Percentiles rank a stretch among this genome's conserved stretches.
Evolutionary conservation across 2,329 filamentous ascomycete genomes (phyloP).

Genomic region (Paramyrothecium sp.): DNA sequence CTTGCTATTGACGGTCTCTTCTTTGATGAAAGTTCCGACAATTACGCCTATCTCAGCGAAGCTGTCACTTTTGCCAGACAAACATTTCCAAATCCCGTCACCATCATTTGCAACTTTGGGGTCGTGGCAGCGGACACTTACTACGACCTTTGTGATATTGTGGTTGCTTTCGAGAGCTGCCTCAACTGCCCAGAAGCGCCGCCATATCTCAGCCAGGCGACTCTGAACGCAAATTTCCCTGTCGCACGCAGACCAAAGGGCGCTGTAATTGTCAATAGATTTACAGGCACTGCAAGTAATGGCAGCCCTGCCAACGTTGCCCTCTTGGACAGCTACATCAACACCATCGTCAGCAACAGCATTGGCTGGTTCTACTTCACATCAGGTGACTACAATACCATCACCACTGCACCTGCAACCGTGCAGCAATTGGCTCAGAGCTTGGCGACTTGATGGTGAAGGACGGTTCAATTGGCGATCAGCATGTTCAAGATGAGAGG

Average conservation of each 20-base stretch:
- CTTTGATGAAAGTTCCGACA: constrained; percentile 14
- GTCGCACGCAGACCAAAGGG: constrained; percentile 1
- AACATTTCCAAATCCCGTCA: constrained; percentile 7
- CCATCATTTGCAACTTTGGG: constrained; percentile 20
- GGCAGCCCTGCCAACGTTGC: constrained; percentile 3
- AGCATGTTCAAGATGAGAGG: background rate
- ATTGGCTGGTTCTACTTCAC: constrained; percentile 6
- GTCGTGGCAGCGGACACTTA: constrained; percentile 7
- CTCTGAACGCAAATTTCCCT: constrained; percentile 13
- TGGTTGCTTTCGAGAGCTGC: constrained; percentile 21
- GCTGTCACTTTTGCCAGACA: constrained; percentile 10
- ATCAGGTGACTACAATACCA: background rate
- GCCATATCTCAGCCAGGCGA: constrained; percentile 13
- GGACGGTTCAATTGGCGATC: background rate
- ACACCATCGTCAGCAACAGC: background rate
- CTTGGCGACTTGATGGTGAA: background rate
- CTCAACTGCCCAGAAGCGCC: constrained; percentile 13
- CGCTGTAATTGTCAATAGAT: constrained; percentile 15
- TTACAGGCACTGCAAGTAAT: constrained; percentile 10
- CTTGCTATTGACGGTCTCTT: constrained; percentile 19
- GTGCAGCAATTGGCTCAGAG: background rate
- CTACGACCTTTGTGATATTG: constrained; percentile 20
- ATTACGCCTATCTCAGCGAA: constrained; percentile 15
- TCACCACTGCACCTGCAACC: background rate
- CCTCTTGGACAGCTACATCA: constrained; percentile 2